Base-by-base conservation (phyloP, 345 rosid genomes). In the Iberis pinnata region DNA sequence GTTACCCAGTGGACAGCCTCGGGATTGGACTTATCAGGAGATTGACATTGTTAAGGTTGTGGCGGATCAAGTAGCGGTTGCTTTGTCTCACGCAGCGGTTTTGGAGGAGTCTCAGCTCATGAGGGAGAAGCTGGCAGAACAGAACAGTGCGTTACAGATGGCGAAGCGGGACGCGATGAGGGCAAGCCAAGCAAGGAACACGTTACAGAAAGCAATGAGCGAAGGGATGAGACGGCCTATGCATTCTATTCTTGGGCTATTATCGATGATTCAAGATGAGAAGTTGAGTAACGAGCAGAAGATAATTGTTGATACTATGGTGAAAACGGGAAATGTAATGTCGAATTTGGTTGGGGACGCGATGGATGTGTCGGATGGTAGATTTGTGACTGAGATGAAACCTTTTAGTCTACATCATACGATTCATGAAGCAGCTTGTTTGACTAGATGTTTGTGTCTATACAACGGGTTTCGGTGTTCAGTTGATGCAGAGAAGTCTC, bases 21-120 rank as follows among this genome's bases (percentile, higher is more conserved):
- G 93, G 55, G 72, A 75, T 18, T 92, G 98, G 98, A 77, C 69
- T 76, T 70, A 71, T 61, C 88, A 79, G 62, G 98, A 88, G 53
- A 56, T 80, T 8, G 98, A 88, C 78, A 92, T 92, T 63, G 76
- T 88, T 33, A 77, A 92, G 57, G 98, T 84, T 47, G 98, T 92
- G 16, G 98, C 98, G 2, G 96, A 83, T 70, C 98, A 92, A 72
- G 96, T 92, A 25, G 88, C 96, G 4, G 96, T 92, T 64, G 98
- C 98, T 19, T 77, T 92, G 55, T 88, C 96, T 61, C 98, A 92
- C 63, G 95, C 98, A 11, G 93, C 95, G 12, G 81, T 88, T 64
- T 89, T 92, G 13, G 98, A 92, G 51, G 98, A 92, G 56, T 92
- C 98, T 22, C 96, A 88, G 60, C 75, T 73, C 6, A 92, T 92